Evolutionary conservation across 116 monocot genomes (phyloP).

Genomic region (Cymodocea nodosa): DNA sequence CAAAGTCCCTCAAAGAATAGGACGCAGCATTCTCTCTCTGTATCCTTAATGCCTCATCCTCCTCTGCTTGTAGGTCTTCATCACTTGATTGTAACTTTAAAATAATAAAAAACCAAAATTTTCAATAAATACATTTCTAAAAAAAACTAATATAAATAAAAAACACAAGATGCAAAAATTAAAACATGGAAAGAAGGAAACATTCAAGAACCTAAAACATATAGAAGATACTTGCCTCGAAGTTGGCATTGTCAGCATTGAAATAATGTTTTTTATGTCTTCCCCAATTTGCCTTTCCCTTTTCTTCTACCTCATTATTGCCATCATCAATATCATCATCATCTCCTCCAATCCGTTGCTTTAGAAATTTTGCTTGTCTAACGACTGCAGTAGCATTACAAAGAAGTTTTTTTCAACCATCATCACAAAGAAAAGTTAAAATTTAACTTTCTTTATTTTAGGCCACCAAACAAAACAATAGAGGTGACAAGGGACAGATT

Average conservation of each 20-base stretch:
- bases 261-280: conserved; percentile 49
- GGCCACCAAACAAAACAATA: neutral
- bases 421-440: neutral
- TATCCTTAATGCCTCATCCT: conserved; percentile 53
- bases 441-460: neutral
- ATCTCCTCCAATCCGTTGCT: conserved; percentile 50
- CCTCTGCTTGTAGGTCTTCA: conserved; percentile 68
- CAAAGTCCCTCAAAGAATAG: conserved; percentile 60
- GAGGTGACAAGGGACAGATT: neutral
- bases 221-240: conserved; percentile 29
- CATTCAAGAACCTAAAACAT: neutral
- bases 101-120: conserved; percentile 6
- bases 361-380: conserved; percentile 57
- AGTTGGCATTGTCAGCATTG: conserved; percentile 58
- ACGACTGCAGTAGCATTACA: conserved; percentile 29
- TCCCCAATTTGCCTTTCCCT: conserved; percentile 49
- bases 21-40: conserved; percentile 59
- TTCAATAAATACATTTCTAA: neutral
- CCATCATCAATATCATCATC: conserved; percentile 52
- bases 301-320: conserved; percentile 37
- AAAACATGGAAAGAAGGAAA: neutral
- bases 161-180: neutral
- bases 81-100: conserved; percentile 69
- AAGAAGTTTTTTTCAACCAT: neutral
- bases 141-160: neutral